Base-by-base conservation (phyloP, 768 basidiomycete genomes). In the Lyophyllum decastes region DNA sequence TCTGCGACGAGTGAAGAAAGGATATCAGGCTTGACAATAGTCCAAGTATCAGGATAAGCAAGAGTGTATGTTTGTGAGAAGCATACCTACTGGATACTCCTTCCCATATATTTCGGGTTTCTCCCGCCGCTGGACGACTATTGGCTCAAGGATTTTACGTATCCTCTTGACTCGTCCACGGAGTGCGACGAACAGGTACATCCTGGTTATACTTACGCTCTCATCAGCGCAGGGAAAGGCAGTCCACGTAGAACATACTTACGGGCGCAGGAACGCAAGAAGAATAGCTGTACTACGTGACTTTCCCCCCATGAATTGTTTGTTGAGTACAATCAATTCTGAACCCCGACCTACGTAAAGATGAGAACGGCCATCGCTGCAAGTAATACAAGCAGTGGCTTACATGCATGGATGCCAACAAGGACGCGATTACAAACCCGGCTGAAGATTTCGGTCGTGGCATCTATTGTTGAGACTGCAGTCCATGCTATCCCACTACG, bases 371-470 rank as follows among this genome's bases (percentile, higher is more conserved):
- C 30, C 30, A 30, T 10, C 30, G 30, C 10, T 30, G 10, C 30
- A 30, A 30, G 30, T 11, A 4, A 24, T 17, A 17, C 16, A 5
- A 41, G n/a, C n/a, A 25, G 16, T 5, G 30, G 51, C 55, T 44
- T 19, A 58, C 62, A 63, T 44, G 49, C 21, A 30, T 57, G 52
- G 8, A 51, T 33, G 0, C 62, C 62, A 21, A 63, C 34, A 6
- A 60, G 30, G 2, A 27, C 52, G 19, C 59, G 62, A 40, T 60
- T 63, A 46, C 54, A 60, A 4, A 57, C 53, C 40, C 55, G 52
- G 34, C 58, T 63, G 45, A 58, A 49, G 2, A 63, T 50, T 24
- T 63, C 62, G 44, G 45, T 27, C 59, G 60, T 30, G 3, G 33
- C 38, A 38, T 63, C 52, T 16, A 17, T 58, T 38, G 49, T 45